These are phyloP conservation scores for Berkeleyomyces rouxiae DNA, from an alignment of 2,329 filamentous ascomycete genomes.

Conservation along the genomic window DNA sequence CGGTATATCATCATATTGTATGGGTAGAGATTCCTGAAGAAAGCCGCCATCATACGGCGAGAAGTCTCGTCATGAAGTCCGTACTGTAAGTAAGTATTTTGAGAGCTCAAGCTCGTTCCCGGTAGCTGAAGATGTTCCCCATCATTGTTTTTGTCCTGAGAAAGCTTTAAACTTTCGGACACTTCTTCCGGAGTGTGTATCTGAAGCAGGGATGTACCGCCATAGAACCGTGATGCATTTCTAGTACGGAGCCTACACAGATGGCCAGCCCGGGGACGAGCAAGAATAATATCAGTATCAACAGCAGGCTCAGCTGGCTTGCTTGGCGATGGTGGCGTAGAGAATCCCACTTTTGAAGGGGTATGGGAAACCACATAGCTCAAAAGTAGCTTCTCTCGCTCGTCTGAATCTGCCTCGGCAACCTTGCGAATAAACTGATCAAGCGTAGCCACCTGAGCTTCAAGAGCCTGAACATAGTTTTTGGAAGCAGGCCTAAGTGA, in stretches of 20 bases:
- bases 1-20: conserved; percentile 34
- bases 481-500: conserved; percentile 27
- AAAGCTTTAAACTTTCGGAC: background rate
- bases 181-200: conserved; percentile 4
- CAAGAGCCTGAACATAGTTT: conserved; percentile 30
- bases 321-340: background rate
- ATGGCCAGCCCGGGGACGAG: conserved; percentile 21
- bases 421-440: conserved; percentile 30
- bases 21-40: conserved; percentile 32
- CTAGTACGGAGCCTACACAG: conserved; percentile 14
- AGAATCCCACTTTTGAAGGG: conserved; percentile 14
- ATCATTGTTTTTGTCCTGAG: background rate
- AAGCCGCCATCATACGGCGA: conserved; percentile 29
- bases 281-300: conserved; percentile 12
- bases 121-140: background rate
- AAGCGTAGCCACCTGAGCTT: conserved; percentile 29
- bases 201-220: conserved; percentile 9
- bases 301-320: background rate
- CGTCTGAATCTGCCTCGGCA: conserved; percentile 23
- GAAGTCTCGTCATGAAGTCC: conserved; percentile 29
- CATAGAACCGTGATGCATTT: conserved; percentile 10
- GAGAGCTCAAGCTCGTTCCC: conserved; percentile 9
- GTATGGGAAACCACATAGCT: conserved; percentile 16
- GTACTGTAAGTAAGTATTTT: conserved; percentile 20
- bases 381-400: conserved; percentile 27